Evolutionary conservation across 768 basidiomycete species (phyloP).

Genomic region (Russula virescens): DNA sequence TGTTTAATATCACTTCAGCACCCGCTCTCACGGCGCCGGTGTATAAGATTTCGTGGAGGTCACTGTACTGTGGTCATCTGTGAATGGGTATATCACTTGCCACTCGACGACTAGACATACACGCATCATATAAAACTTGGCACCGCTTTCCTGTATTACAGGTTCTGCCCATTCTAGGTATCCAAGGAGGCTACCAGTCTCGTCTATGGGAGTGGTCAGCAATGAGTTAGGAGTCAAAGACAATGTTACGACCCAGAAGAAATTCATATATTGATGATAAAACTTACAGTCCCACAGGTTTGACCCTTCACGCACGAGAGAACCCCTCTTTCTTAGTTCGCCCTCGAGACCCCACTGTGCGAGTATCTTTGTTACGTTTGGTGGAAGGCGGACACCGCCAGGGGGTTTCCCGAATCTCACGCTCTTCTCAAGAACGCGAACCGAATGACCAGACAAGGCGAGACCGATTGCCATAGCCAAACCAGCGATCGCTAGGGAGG

Average conservation of each 20-base stretch:
- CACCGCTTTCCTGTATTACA: conserved; percentile 10
- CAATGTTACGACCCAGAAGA: neutral
- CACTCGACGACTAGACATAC: conserved; percentile 6
- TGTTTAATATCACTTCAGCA: conserved; percentile 17
- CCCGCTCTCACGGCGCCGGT: conserved; percentile 13
- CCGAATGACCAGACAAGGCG: conserved; percentile 20
- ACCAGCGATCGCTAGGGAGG: conserved; percentile 17
- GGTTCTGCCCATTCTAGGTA: conserved; percentile 14
- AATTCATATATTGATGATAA: neutral
- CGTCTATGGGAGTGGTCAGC: neutral
- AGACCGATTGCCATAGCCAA: conserved; percentile 20
- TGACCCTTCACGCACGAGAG: conserved; percentile 4
- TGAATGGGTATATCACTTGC: neutral
- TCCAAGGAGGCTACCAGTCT: conserved; percentile 10
- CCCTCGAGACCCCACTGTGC: conserved; percentile 22
- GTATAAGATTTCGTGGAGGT: conserved; percentile 20
- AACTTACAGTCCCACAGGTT: conserved; percentile 20
- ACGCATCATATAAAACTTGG: conserved; percentile 13
- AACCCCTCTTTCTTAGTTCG: conserved; percentile 9
- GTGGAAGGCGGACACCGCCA: conserved; percentile 15
- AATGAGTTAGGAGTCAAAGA: neutral
- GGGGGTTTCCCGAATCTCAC: neutral
- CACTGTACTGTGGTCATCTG: conserved; percentile 11
- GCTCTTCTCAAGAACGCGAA: conserved; percentile 21
- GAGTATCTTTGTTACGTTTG: conserved; percentile 24